Conservation (phyloP, 73 alveolate genomes). For the Tetrahymena elliotti region DNA sequence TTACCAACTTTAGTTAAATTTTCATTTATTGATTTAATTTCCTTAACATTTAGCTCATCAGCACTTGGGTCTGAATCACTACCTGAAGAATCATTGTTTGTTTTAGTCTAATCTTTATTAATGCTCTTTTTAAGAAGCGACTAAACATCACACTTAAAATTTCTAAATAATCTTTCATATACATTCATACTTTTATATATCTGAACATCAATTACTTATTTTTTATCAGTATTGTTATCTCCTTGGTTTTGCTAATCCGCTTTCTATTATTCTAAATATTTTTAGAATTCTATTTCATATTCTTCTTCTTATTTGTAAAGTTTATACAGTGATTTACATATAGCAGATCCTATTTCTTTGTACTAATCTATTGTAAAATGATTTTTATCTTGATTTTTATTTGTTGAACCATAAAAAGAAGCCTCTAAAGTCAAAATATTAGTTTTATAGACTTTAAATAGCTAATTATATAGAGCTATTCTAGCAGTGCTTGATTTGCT, state of each 20-base stretch:
- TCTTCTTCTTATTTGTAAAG: neutral
- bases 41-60: neutral
- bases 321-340: neutral
- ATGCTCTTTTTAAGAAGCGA: neutral
- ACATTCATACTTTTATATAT: neutral
- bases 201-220: neutral
- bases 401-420: neutral
- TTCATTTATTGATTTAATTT: neutral
- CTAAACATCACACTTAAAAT: neutral
- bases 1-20: neutral
- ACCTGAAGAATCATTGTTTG: neutral
- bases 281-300: neutral
- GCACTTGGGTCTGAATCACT: neutral
- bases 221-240: neutral
- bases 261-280: neutral
- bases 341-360: neutral
- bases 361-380: neutral
- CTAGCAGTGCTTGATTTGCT: neutral
- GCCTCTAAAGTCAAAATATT: neutral
- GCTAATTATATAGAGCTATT: neutral
- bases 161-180: neutral
- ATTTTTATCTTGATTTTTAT: neutral
- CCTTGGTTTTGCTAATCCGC: neutral
- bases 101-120: neutral
- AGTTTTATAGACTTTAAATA: neutral